phyloP scores from a whole-genome alignment of 2,329 filamentous ascomycete species.

The Alternaria sp. region DNA sequence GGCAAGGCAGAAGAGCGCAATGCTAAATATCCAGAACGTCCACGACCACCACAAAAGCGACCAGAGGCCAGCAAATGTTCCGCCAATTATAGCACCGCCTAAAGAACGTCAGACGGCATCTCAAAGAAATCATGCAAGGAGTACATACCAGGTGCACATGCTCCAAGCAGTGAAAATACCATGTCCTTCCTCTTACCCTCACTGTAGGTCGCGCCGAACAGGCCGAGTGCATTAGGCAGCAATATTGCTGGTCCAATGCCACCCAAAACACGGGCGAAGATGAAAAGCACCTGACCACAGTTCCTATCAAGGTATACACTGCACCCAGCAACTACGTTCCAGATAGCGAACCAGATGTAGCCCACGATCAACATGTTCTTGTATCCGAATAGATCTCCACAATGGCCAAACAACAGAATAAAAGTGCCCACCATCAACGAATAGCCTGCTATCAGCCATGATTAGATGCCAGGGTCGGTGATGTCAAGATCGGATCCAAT shows the following conservation, averaged over 20 bases:
- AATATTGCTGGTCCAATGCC: constrained; percentile 69
- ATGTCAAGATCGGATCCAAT: constrained; percentile 55
- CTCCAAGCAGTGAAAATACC: constrained; percentile 64
- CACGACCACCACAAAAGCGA: constrained; percentile 62
- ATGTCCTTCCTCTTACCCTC: constrained; percentile 67
- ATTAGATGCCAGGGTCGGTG: constrained; percentile 52
- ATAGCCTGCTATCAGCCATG: constrained; percentile 61
- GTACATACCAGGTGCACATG: constrained; percentile 54
- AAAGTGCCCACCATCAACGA: constrained; percentile 61
- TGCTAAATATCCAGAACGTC: constrained; percentile 58
- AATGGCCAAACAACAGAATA: constrained; percentile 59
- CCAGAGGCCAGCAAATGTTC: constrained; percentile 54
- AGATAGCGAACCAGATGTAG: constrained; percentile 60
- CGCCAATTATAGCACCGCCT: constrained; percentile 55
- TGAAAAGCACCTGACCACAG: constrained; percentile 48
- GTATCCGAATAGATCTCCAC: constrained; percentile 62
- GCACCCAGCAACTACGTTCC: constrained; percentile 58
- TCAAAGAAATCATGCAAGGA: background rate
- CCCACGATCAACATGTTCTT: constrained; percentile 60
- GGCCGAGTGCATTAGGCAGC: constrained; percentile 70
- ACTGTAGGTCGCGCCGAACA: constrained; percentile 66
- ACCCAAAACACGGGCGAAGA: constrained; percentile 48
- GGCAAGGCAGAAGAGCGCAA: constrained; percentile 52
- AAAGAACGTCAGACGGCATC: constrained; percentile 2
- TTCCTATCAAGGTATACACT: constrained; percentile 49